phyloP scores from a whole-genome alignment of 2,329 filamentous ascomycete species.

The Thielaviopsis musarum region DNA sequence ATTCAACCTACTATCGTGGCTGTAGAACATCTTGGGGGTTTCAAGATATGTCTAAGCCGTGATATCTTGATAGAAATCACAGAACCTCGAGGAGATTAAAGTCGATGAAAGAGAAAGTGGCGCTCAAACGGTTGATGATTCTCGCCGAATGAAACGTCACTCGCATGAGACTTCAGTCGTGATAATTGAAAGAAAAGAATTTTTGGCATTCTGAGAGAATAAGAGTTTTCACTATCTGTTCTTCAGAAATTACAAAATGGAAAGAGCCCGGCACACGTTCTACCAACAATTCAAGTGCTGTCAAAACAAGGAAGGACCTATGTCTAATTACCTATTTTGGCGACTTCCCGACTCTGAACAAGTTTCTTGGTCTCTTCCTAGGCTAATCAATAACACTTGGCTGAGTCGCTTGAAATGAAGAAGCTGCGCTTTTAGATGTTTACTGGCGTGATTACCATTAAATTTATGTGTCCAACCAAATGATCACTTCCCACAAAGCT shows the following conservation, averaged over 20 bases:
- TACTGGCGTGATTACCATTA: too few relatives aligned
- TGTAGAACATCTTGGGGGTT: conserved; percentile 64
- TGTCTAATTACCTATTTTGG: neutral
- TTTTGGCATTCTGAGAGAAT: neutral
- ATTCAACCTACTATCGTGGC: conserved; percentile 61
- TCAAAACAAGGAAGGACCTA: neutral
- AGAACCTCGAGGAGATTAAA: neutral
- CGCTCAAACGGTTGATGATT: neutral
- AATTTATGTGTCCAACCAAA: neutral
- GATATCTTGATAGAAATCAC: neutral
- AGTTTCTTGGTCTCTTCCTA: neutral
- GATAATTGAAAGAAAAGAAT: neutral
- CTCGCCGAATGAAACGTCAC: neutral
- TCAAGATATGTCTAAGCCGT: neutral
- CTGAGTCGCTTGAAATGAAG: neutral
- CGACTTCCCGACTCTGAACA: neutral
- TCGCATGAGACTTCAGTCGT: neutral
- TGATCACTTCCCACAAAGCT: conserved; percentile 17
- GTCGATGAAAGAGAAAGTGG: neutral
- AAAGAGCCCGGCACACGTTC: neutral
- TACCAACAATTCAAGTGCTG: neutral
- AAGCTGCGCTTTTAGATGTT: too few relatives aligned
- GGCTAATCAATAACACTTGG: neutral
- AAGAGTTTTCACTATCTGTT: neutral
- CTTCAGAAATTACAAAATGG: neutral